These are phyloP conservation scores for Cucumis hystrix DNA, from an alignment of 306 rosid species.

Conservation along the genomic window DNA sequence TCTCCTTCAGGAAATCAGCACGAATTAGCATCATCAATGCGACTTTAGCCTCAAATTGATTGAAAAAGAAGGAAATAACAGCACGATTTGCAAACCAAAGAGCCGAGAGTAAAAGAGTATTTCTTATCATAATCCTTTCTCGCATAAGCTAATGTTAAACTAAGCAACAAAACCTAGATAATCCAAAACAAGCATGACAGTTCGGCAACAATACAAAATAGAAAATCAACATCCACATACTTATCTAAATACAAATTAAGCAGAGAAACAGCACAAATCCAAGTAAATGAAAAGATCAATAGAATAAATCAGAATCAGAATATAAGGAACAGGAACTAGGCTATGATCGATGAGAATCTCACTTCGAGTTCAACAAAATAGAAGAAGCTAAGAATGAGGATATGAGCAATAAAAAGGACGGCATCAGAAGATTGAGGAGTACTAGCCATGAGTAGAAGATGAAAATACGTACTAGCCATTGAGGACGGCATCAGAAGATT, in stretches of 20 bases:
- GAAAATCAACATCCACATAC: neutral
- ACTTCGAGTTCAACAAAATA: neutral
- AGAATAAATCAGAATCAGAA: neutral
- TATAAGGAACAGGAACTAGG: neutral
- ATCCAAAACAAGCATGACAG: neutral
- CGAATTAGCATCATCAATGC: neutral
- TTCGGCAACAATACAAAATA: neutral
- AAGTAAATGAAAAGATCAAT: neutral
- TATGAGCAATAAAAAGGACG: constrained; percentile 13
- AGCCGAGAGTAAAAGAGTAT: constrained; percentile 7
- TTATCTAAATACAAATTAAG: neutral
- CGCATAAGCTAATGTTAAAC: neutral
- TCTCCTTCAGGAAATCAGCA: neutral
- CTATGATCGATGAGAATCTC: neutral
- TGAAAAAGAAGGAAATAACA: neutral
- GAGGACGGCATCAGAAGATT: constrained; percentile 43
- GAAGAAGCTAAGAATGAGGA: neutral
- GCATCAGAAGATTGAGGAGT: constrained; percentile 48
- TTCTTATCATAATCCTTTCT: neutral
- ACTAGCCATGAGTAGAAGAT: constrained; percentile 45
- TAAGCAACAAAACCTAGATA: neutral
- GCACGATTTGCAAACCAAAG: neutral
- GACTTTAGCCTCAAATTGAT: neutral
- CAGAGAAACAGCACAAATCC: neutral
- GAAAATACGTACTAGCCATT: constrained; percentile 33